Evolutionary conservation across 495 filamentous ascomycete genomes (phyloP).

Genomic region (Extremus antarcticus): DNA sequence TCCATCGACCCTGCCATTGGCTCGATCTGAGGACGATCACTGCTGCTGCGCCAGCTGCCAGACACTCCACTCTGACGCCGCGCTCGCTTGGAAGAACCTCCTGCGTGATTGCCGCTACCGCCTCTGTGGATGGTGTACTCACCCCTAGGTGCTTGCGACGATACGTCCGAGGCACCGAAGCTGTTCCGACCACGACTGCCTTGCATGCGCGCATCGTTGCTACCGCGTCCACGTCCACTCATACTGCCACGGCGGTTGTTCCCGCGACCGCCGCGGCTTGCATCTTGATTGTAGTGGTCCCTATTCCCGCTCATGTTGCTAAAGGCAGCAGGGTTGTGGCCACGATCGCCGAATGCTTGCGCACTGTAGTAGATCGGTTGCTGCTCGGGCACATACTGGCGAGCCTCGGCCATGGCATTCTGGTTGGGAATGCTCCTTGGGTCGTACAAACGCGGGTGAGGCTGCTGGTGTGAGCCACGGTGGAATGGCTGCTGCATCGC

Average conservation of each 20-base stretch:
- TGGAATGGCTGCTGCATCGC: neutral
- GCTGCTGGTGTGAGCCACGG: neutral
- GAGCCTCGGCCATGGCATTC: neutral
- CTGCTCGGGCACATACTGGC: neutral
- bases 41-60: neutral
- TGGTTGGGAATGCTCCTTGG: neutral
- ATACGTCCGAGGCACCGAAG: neutral
- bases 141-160: neutral
- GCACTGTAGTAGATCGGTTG: neutral
- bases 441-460: neutral
- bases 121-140: neutral
- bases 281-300: neutral
- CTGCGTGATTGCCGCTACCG: neutral
- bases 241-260: neutral
- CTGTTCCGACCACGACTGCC: slow-evolving; percentile 7
- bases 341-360: neutral
- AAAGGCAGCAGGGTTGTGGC: too few relatives aligned
- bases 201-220: neutral
- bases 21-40: neutral
- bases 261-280: neutral
- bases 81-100: neutral
- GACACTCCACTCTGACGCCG: neutral
- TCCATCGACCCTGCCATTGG: neutral
- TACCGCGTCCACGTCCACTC: slow-evolving; percentile 1
- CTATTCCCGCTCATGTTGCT: too few relatives aligned